Evolutionary conservation across 2,329 filamentous ascomycete species (phyloP), one percentile per base, ranked within the genome.

Genomic region (Alternaria gaisen): DNA sequence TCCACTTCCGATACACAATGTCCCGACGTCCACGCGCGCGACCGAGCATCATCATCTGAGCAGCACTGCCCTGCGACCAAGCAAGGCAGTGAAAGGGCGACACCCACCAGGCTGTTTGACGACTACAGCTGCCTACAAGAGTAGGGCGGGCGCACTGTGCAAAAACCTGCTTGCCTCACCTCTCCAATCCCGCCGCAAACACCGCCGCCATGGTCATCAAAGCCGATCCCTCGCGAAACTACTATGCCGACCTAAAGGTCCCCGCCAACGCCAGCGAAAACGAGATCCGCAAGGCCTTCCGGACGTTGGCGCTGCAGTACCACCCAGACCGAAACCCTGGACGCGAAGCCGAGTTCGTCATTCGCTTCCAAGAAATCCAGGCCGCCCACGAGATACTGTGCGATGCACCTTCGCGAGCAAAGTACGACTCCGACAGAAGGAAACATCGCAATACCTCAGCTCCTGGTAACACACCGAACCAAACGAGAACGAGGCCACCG

Each of bases 271-370:
- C 91, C 54, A 88, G 90, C 67, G 80, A 88, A 43, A 86, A 89
- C 30, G 92, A 95, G 41, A 89, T 97, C 75, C 94, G 92, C 82
- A 95, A 90, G 79, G 90, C 94, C 72, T 97, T 93, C 79, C 87
- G 91, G 68, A 93, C 93, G 78, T 86, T 97, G 73, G 93, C 93
- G 48, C 83, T 96, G 47, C 91, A 91, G 77, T 96, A 91, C 72
- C 93, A 97, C 73, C 93, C 93, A 8, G 93, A 97, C 77, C 90
- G 93, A 61, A 97, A 97, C 73, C 92, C 90, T 11, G 93, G 93
- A 53, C 88, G 87, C 72, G 93, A 97, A 79, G 81, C 87, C 58
- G 92, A 94, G 73, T 91, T 90, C 74, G 92, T 91, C 67, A 84
- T 90, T 32, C 91, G 92, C 73, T 97, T 97, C 73, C 91, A 96